These are phyloP conservation scores for Fusarium papillatum DNA, from an alignment of 2,329 filamentous ascomycete genomes.

Conservation along the genomic window DNA sequence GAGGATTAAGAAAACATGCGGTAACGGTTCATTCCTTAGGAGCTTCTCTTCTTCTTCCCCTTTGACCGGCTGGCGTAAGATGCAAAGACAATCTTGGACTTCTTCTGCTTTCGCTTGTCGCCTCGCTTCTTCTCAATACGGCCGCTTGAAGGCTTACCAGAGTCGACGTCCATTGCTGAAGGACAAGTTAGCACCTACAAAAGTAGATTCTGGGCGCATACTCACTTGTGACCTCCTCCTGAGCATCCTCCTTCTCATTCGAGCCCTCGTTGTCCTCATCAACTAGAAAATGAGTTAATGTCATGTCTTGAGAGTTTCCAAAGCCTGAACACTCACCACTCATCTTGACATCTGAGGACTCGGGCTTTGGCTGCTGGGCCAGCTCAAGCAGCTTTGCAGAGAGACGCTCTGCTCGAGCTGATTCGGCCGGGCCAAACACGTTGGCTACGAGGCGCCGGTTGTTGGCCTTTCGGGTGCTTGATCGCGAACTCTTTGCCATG, in stretches of 20 bases:
- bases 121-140: conserved; percentile 64
- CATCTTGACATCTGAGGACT: conserved; percentile 64
- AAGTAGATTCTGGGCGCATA: conserved; percentile 8
- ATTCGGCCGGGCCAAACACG: conserved; percentile 88
- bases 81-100: conserved; percentile 70
- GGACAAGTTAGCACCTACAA: conserved; percentile 27
- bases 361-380: conserved; percentile 81
- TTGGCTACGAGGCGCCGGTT: conserved; percentile 83
- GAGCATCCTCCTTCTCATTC: conserved; percentile 48
- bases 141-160: conserved; percentile 55
- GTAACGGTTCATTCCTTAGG: conserved; percentile 4
- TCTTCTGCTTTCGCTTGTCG: conserved; percentile 69
- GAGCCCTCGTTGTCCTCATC: conserved; percentile 45
- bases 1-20: conserved; percentile 20
- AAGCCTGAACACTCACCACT: conserved; percentile 48
- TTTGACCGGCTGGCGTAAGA: conserved; percentile 67
- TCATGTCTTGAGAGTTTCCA: neutral
- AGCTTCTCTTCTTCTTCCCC: conserved; percentile 56
- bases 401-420: conserved; percentile 84
- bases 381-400: conserved; percentile 89
- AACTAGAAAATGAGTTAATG: conserved; percentile 35
- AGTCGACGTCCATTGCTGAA: conserved; percentile 71
- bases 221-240: conserved; percentile 41
- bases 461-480: conserved; percentile 86
- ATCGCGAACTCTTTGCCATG: conserved; percentile 91